Percentiles rank a stretch among this genome's conserved stretches.
These are phyloP conservation scores for Pichia terricola DNA, from an alignment of 1,139 yeast genomes.

Conservation along the genomic window DNA sequence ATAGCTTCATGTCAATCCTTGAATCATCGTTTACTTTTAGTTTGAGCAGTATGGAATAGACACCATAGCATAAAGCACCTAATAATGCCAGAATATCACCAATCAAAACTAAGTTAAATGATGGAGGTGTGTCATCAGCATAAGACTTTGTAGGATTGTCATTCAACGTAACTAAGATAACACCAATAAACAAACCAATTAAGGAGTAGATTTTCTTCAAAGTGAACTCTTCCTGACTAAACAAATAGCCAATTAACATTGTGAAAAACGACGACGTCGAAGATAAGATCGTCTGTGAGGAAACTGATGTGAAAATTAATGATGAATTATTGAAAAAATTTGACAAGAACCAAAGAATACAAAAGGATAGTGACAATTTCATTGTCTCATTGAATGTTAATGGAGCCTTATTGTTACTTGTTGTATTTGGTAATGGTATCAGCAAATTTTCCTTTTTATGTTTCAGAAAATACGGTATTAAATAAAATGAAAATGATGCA, in stretches of 20 bases:
- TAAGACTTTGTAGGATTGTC: slow-evolving; percentile 22
- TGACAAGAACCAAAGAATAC: slow-evolving; percentile 82
- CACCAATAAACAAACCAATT: slow-evolving; percentile 67
- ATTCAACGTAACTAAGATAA: slow-evolving; percentile 55
- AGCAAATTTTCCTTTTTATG: neutral
- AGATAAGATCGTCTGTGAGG: slow-evolving; percentile 84
- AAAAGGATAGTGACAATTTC: slow-evolving; percentile 65
- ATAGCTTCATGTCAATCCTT: slow-evolving; percentile 70
- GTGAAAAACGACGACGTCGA: slow-evolving; percentile 93
- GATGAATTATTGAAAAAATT: slow-evolving; percentile 85
- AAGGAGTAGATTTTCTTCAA: slow-evolving; percentile 41
- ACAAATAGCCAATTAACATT: slow-evolving; percentile 66
- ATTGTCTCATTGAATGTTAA: slow-evolving; percentile 39
- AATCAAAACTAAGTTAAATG: slow-evolving; percentile 32
- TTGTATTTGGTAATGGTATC: neutral
- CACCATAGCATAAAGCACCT: slow-evolving; percentile 82
- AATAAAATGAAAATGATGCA: slow-evolving; percentile 68
- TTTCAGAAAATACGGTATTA: slow-evolving; percentile 46
- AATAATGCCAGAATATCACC: slow-evolving; percentile 76
- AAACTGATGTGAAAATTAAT: slow-evolving; percentile 79
- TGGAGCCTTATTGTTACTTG: slow-evolving; percentile 16
- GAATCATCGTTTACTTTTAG: slow-evolving; percentile 63
- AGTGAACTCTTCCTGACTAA: slow-evolving; percentile 62
- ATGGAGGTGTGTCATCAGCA: slow-evolving; percentile 4
- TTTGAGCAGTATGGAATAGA: slow-evolving; percentile 83